Percentiles rank a stretch among this genome's conserved stretches.
Conservation (phyloP, 139 green algal genomes). For the Tetraselmis chui region DNA sequence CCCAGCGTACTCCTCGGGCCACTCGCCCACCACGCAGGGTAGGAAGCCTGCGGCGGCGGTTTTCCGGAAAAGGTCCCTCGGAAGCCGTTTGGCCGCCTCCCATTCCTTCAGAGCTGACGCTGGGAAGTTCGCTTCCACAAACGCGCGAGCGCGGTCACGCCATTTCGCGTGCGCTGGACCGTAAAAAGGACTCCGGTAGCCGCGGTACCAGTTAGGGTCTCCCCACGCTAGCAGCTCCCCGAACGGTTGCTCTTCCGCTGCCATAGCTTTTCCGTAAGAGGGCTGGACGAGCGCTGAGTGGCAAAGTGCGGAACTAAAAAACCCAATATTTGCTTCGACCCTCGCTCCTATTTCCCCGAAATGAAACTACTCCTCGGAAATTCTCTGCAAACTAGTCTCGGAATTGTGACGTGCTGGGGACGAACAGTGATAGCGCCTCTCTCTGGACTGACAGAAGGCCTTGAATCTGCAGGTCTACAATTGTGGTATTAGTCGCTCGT, state of each 20-base stretch:
- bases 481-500: too few relatives aligned
- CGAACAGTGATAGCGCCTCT: too few relatives aligned
- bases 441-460: too few relatives aligned
- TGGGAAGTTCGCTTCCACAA: constrained; percentile 23
- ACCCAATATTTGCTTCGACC: too few relatives aligned
- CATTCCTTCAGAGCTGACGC: constrained; percentile 17
- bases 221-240: constrained; percentile 11
- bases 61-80: constrained; percentile 22
- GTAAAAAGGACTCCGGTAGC: constrained; percentile 7
- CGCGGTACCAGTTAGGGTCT: constrained; percentile 10
- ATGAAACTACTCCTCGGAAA: too few relatives aligned
- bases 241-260: not conserved
- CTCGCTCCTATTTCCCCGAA: too few relatives aligned
- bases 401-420: too few relatives aligned
- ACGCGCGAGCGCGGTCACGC: constrained; percentile 12
- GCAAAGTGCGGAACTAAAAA: too few relatives aligned
- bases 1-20: constrained; percentile 9
- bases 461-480: too few relatives aligned
- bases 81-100: constrained; percentile 24
- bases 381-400: too few relatives aligned
- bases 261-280: too few relatives aligned
- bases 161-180: constrained; percentile 1
- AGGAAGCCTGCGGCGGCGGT: constrained; percentile 21
- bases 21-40: constrained; percentile 20
- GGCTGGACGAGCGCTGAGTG: too few relatives aligned